Percentiles rank a stretch among this genome's conserved stretches.
Conservation (phyloP, 768 basidiomycete species). For the Mrakia gelida region DNA sequence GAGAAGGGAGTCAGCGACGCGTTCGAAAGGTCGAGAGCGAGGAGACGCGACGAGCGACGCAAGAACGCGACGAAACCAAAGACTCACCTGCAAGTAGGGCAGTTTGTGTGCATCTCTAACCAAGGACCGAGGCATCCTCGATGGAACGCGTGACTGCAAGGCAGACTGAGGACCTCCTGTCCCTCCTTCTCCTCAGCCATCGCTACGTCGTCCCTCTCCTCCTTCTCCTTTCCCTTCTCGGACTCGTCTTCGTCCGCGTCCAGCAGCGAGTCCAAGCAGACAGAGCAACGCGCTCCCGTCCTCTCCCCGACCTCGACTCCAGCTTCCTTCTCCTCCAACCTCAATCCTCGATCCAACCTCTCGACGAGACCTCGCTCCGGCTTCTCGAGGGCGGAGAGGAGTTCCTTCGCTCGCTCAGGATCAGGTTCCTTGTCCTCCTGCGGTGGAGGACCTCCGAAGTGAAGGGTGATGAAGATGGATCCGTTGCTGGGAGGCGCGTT, state of each 20-base stretch:
- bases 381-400: conserved; percentile 17
- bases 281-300: conserved; percentile 12
- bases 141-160: conserved; percentile 23
- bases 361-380: conserved; percentile 9
- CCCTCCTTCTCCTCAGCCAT: conserved; percentile 8
- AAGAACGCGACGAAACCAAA: not conserved
- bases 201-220: not conserved
- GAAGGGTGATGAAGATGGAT: conserved; percentile 22
- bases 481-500: not conserved
- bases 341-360: conserved; percentile 21
- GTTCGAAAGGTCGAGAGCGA: too few species aligned
- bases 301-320: conserved; percentile 8
- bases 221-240: not conserved
- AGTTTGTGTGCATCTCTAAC: conserved; percentile 23
- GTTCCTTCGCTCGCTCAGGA: conserved; percentile 24
- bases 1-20: not conserved
- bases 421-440: conserved; percentile 24
- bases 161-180: not conserved
- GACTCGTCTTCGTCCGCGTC: not conserved
- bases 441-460: conserved; percentile 20
- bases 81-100: conserved; percentile 26
- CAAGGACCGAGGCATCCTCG: conserved; percentile 5
- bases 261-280: conserved; percentile 19
- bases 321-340: conserved; percentile 22
- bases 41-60: not conserved